phyloP scores from a whole-genome alignment of 768 basidiomycete species.

The Boletus pseudo-olivaceus region DNA sequence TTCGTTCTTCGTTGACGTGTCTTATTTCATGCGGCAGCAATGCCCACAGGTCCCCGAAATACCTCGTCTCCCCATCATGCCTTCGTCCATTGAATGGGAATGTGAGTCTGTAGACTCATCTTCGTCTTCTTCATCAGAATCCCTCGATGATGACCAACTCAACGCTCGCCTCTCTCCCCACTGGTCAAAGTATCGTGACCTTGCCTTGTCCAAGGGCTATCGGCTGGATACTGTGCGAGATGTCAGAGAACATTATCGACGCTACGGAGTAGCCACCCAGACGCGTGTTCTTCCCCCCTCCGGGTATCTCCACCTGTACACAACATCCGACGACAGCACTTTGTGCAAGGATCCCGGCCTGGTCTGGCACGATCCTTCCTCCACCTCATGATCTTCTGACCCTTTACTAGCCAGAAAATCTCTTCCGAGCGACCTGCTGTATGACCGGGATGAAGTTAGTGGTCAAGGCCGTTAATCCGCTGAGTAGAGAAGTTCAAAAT shows the following conservation, averaged over 20 bases:
- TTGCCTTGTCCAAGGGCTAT: conserved; percentile 51
- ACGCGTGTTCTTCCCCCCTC: conserved; percentile 20
- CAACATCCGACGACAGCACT: conserved; percentile 47
- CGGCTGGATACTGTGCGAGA: conserved; percentile 67
- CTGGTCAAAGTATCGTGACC: conserved; percentile 54
- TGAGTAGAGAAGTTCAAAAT: conserved; percentile 60
- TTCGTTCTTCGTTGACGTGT: neutral
- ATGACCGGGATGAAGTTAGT: conserved; percentile 53
- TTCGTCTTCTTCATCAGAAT: conserved; percentile 46
- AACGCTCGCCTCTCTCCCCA: conserved; percentile 58
- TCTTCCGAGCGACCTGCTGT: conserved; percentile 63
- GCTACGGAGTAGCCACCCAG: conserved; percentile 22
- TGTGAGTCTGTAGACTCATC: conserved; percentile 28
- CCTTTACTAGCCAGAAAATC: conserved; percentile 55
- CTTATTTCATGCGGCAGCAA: conserved; percentile 12
- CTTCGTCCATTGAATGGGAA: conserved; percentile 58
- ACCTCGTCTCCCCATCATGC: conserved; percentile 56
- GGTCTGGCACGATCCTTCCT: conserved; percentile 37
- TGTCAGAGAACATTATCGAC: conserved; percentile 56
- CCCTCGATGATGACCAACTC: conserved; percentile 48
- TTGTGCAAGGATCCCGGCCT: conserved; percentile 71
- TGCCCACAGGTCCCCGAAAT: neutral
- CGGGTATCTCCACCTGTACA: conserved; percentile 34
- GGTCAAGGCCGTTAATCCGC: conserved; percentile 63
- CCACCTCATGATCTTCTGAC: conserved; percentile 6